These are phyloP conservation scores for Croton setiger DNA, from an alignment of 441 rosid genomes.

Conservation along the genomic window DNA sequence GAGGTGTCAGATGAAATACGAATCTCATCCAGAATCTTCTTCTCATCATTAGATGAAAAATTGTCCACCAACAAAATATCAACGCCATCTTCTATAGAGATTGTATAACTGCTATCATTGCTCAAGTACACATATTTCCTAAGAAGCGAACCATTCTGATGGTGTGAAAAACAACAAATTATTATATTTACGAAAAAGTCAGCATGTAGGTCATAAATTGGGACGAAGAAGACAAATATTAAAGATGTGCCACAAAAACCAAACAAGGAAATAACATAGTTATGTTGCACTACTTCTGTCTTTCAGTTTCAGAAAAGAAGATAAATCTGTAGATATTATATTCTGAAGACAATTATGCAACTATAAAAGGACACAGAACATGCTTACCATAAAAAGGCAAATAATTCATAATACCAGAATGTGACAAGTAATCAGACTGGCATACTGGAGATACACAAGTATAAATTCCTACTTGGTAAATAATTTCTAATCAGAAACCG, in stretches of 20 bases:
- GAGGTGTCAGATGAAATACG: conserved; percentile 40
- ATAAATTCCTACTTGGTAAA: background rate
- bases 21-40: conserved; percentile 35
- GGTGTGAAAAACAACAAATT: conserved; percentile 18
- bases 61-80: conserved; percentile 64
- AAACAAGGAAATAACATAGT: background rate
- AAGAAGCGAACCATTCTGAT: conserved; percentile 89
- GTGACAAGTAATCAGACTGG: background rate
- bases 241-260: background rate
- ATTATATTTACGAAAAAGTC: conserved; percentile 16
- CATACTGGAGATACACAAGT: background rate
- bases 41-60: conserved; percentile 44
- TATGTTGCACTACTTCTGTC: background rate
- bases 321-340: background rate
- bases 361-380: background rate
- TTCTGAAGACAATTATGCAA: background rate
- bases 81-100: conserved; percentile 85
- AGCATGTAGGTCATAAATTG: background rate
- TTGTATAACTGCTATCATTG: conserved; percentile 89
- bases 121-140: conserved; percentile 85
- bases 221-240: conserved; percentile 4
- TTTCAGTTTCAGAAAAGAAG: background rate
- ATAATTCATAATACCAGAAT: background rate
- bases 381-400: background rate
- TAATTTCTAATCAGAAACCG: background rate